Conservation (phyloP, 257 asterid species). For the Solanum chilense region DNA sequence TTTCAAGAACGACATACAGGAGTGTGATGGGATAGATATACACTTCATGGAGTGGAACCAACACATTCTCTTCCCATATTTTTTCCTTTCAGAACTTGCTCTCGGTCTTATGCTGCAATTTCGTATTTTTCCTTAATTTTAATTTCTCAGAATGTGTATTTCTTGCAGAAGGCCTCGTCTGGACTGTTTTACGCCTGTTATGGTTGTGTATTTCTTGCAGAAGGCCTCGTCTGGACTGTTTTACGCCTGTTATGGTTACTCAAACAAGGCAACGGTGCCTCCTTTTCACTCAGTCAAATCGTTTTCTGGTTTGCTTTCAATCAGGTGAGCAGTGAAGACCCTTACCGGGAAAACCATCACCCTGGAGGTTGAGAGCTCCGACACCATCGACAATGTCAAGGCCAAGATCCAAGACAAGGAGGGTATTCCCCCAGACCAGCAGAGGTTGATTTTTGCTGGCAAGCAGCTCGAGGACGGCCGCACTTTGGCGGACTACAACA, state of each 20-base stretch:
- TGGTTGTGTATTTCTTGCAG: not conserved
- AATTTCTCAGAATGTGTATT: not conserved
- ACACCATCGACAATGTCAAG: slow-evolving; percentile 65
- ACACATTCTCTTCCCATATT: not conserved
- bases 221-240: not conserved
- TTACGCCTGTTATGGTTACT: not conserved
- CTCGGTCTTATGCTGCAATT: not conserved
- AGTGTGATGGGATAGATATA: not conserved
- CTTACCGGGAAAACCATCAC: slow-evolving; percentile 62
- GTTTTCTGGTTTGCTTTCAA: not conserved
- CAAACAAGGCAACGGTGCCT: not conserved
- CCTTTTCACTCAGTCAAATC: not conserved
- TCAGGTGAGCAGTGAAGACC: slow-evolving; percentile 31
- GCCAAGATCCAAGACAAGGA: slow-evolving; percentile 71
- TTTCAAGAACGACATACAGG: not conserved
- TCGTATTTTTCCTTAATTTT: not conserved
- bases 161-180: not conserved
- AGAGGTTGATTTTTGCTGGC: slow-evolving; percentile 63
- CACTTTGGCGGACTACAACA: slow-evolving; percentile 57
- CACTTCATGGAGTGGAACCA: not conserved
- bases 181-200: not conserved
- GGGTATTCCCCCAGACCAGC: slow-evolving; percentile 81
- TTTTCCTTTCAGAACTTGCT: not conserved
- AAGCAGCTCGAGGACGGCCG: slow-evolving; percentile 69
- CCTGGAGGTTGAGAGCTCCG: slow-evolving; percentile 57